Evolutionary conservation across 2,329 filamentous ascomycete species (phyloP), one percentile per base, ranked within the genome.

Genomic region (Fusarium ramigenum): DNA sequence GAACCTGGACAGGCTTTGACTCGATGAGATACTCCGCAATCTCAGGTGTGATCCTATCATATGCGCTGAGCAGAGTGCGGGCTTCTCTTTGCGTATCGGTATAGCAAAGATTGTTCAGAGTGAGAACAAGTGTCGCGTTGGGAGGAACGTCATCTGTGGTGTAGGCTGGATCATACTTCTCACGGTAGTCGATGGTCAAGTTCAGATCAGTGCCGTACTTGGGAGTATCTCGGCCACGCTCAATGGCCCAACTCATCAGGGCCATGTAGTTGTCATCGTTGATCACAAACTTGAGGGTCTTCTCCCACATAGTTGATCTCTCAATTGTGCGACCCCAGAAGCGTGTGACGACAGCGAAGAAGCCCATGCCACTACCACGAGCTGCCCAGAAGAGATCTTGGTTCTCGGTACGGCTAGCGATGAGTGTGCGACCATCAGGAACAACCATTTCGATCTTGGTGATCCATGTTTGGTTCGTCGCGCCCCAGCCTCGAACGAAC

Each of bases 291-390:
- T 58, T 39, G 23, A 63, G 62, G 18, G 40, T 52, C 34, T 52
- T 63, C 34, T 67, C 64, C 32, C 59, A 52, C 40, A 61, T 46
- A n/a, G 57, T 63, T 15, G 62, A 53, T 37, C 32, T 34, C 56
- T 37, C 57, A 25, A 70, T 70, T 18, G 64, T 70, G 49, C 54
- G 62, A 23, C 62, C 50, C 65, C 54, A 68, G 47, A 68, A 59
- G 14, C 60, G 42, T 19, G 65, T 68, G 16, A 68, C 53, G 2
- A 68, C 60, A n/a, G 53, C 60, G 30, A 68, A 68, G 50, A 53
- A 65, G 19, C 52, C 65, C 42, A 59, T 56, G 2, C 65, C 65
- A 30, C 60, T 64, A 19, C 65, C 65, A 4, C 43, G 60, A 43
- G 61, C 61, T 16, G 61, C 61, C 61, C 54, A 64, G 61, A 64